phyloP scores from a whole-genome alignment of 257 asterid genomes.

The Solanum etuberosum region DNA sequence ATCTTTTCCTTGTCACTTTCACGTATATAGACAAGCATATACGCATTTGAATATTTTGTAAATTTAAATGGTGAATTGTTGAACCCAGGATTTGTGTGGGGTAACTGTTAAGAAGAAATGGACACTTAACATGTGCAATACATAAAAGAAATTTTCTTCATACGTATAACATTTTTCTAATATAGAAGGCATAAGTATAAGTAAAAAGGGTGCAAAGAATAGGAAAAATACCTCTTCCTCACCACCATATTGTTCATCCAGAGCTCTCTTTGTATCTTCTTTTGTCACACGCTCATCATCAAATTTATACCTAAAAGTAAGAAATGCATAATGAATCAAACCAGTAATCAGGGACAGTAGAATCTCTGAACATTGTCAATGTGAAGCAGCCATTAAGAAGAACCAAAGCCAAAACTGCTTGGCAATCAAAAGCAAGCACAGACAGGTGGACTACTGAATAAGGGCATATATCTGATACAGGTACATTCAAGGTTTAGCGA shows the following conservation, averaged over 20 bases:
- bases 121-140: background rate
- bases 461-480: background rate
- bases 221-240: conserved; percentile 35
- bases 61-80: conserved; percentile 71
- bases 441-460: background rate
- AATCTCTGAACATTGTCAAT: background rate
- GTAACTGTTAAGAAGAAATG: conserved; percentile 36
- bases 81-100: conserved; percentile 68
- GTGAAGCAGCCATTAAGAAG: background rate
- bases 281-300: conserved; percentile 43
- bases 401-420: background rate
- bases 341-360: background rate
- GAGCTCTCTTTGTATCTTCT: conserved; percentile 33
- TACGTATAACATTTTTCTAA: background rate
- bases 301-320: conserved; percentile 30
- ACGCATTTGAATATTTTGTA: conserved; percentile 73
- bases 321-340: background rate
- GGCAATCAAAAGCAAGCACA: background rate
- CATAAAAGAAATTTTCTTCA: background rate
- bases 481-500: background rate
- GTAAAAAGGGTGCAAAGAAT: background rate
- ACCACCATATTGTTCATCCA: conserved; percentile 46
- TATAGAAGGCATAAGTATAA: background rate
- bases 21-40: conserved; percentile 84
- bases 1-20: conserved; percentile 69